Base-by-base conservation (phyloP, 2,329 filamentous ascomycete genomes). In the Hortaea werneckii region DNA sequence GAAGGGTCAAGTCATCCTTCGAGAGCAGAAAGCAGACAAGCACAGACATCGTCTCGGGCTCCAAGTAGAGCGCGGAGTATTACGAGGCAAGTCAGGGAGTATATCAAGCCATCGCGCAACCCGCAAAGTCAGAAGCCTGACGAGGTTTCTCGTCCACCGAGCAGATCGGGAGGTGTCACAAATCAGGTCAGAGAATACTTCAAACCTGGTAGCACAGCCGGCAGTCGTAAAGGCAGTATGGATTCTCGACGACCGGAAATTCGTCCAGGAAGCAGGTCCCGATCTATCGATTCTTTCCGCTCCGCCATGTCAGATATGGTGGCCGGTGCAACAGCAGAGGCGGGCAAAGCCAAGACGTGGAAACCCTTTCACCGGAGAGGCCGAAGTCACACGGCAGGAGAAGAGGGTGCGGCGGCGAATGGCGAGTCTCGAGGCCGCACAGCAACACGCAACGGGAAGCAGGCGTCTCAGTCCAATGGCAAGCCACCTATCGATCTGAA, bases 151-250 rank as follows among this genome's bases (percentile, higher is more conserved):
- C 43, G 47, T 9, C 30, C 44, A 12, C 20, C 44, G 9, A 44
- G 42, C 38, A 37, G 48, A 30, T n/a, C 41, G 6, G 40, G 41
- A 30, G 41, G 42, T 13, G 44, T 41, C 41, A 37, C 40, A 10
- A 63, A 45, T 11, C 45, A 64, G 11, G 62, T 70, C 41, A 65
- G 58, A 43, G 67, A 68, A 3, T 71, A 69, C 50, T 63, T 71
- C 46, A 62, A 67, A 37, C 67, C 68, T 0, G 51, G 47, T 20
- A 55, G 50, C 12, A 47, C 54, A 4, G 44, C 45, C 5, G 50
- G 54, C 9, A 55, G 53, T 34, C 51, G 53, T 11, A 56, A 53
- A 40, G 43, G 45, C 7, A 60, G 58, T 46, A 46, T 56, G 56
- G 65, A 48, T 58, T 58, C 41, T 46, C 32, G 9, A 3, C 32